Evolutionary conservation across 352 stramenopile genomes (phyloP).

Genomic region (Phytophthora nicotianae): DNA sequence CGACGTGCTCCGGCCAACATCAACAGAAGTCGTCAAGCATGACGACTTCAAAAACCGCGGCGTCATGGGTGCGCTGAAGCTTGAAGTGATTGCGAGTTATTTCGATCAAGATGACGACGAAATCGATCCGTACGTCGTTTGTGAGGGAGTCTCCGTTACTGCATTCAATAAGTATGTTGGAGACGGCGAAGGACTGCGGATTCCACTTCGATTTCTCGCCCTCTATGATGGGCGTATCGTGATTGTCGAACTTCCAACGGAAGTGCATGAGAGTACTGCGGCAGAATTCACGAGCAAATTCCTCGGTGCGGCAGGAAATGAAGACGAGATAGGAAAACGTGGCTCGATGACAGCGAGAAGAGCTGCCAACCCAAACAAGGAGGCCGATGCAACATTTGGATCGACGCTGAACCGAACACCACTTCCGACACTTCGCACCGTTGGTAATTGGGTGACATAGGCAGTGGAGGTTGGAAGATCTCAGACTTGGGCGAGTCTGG

Average conservation of each 20-base stretch:
- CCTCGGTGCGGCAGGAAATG: constrained; percentile 13
- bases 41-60: no score
- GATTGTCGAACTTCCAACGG: constrained; percentile 16
- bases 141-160: constrained; percentile 2
- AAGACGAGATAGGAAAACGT: constrained; percentile 3
- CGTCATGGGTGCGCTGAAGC: not conserved
- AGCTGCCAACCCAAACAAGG: no score
- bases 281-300: constrained; percentile 7
- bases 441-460: constrained; percentile 9
- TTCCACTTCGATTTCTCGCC: constrained; percentile 19
- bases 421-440: constrained; percentile 3
- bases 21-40: no score
- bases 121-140: constrained; percentile 7
- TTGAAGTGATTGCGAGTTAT: not conserved
- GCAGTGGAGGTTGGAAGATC: constrained; percentile 5
- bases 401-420: constrained; percentile 13
- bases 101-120: constrained; percentile 2
- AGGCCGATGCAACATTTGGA: no score
- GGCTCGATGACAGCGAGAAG: constrained; percentile 14
- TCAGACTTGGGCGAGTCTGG: constrained; percentile 2
- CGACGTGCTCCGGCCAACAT: no score
- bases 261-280: constrained; percentile 16
- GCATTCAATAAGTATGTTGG: constrained; percentile 7
- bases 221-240: constrained; percentile 15
- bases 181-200: constrained; percentile 18